These are phyloP conservation scores for Leishmania tropica DNA, from an alignment of 208 protist genomes.

Conservation along the genomic window DNA sequence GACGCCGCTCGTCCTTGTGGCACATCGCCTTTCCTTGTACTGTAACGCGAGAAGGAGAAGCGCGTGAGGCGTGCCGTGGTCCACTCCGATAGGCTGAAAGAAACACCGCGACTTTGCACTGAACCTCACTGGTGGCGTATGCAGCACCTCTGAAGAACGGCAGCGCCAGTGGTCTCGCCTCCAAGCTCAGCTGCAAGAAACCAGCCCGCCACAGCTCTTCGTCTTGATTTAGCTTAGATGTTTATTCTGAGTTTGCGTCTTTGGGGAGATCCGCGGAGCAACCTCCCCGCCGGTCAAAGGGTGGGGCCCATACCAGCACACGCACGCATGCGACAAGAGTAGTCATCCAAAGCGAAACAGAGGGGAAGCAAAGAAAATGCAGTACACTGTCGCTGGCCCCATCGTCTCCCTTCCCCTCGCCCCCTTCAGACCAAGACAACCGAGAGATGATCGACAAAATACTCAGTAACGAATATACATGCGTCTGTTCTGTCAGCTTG, in stretches of 20 bases:
- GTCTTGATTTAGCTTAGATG: neutral
- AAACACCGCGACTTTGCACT: neutral
- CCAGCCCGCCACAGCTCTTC: neutral
- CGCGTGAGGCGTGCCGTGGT: neutral
- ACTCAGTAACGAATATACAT: slow-evolving; percentile 3
- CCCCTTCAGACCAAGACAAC: neutral
- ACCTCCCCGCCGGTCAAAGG: neutral
- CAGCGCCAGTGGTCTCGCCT: neutral
- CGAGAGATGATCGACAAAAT: neutral
- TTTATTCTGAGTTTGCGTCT: neutral
- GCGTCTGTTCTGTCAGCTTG: neutral
- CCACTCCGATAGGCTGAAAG: neutral
- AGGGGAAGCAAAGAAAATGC: neutral
- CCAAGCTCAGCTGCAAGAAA: neutral
- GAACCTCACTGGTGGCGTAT: neutral
- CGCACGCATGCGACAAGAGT: neutral
- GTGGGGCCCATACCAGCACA: neutral
- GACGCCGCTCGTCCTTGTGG: neutral
- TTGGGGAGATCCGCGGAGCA: neutral
- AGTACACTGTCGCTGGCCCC: slow-evolving; percentile 1
- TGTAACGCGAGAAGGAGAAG: neutral
- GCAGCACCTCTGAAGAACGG: neutral
- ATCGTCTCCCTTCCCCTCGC: neutral
- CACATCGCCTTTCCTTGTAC: neutral
- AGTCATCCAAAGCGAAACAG: neutral